These are phyloP conservation scores for Hondaea fermentalgiana DNA, from an alignment of 108 stramenopile genomes.

Conservation along the genomic window DNA sequence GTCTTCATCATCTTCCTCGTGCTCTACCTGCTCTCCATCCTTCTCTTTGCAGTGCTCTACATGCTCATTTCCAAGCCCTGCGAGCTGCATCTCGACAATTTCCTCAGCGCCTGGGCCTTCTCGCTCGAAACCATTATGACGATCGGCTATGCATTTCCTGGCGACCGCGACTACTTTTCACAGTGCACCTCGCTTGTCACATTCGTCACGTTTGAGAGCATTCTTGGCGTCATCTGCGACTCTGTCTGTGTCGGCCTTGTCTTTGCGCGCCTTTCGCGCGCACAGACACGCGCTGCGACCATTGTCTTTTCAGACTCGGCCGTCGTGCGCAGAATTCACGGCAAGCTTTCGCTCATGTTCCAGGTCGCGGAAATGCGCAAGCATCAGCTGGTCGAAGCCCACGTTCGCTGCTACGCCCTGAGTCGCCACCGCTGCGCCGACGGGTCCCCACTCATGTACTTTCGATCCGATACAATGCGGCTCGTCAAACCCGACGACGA, in stretches of 20 bases:
- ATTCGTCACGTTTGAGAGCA: conserved; percentile 71
- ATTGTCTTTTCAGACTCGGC: conserved; percentile 80
- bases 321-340: conserved; percentile 63
- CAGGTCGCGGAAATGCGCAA: conserved; percentile 80
- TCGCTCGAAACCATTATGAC: conserved; percentile 81
- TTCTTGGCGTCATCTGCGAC: conserved; percentile 71
- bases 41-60: neutral
- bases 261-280: conserved; percentile 75
- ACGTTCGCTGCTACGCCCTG: conserved; percentile 77
- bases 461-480: conserved; percentile 62
- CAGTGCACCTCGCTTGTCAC: conserved; percentile 72
- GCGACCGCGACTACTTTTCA: conserved; percentile 84
- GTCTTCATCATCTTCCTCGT: conserved; percentile 31
- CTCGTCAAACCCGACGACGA: conserved; percentile 58
- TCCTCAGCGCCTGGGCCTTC: conserved; percentile 65
- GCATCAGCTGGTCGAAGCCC: conserved; percentile 79
- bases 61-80: conserved; percentile 21
- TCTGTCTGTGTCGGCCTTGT: conserved; percentile 80
- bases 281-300: conserved; percentile 71
- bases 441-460: conserved; percentile 45
- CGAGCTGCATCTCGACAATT: conserved; percentile 18
- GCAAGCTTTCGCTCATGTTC: conserved; percentile 77
- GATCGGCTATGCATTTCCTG: conserved; percentile 68
- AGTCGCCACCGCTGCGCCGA: conserved; percentile 55
- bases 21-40: conserved; percentile 27